Percentiles rank a stretch among this genome's conserved stretches.
These are phyloP conservation scores for Phytophthora vignae DNA, from an alignment of 352 stramenopile genomes.

Conservation along the genomic window DNA sequence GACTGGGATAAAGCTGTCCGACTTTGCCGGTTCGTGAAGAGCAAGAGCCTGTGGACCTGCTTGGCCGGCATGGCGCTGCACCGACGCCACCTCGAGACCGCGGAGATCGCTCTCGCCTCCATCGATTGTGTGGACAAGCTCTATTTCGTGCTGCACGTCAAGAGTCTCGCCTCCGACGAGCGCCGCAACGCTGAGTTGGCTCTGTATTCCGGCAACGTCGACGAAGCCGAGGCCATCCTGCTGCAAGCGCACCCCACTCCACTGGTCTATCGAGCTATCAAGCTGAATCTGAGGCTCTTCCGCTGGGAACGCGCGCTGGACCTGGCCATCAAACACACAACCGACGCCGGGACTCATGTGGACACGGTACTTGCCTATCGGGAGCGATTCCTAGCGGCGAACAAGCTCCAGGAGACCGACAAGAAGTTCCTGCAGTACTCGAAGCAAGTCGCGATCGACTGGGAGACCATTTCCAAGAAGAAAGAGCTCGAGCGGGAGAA, in stretches of 20 bases:
- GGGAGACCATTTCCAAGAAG: constrained; percentile 69
- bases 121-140: constrained; percentile 94
- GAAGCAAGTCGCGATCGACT: constrained; percentile 89
- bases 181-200: constrained; percentile 90
- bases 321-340: constrained; percentile 91
- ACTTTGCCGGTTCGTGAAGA: constrained; percentile 93
- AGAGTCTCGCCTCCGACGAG: constrained; percentile 84
- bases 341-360: constrained; percentile 83
- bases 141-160: constrained; percentile 93
- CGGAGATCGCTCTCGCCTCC: constrained; percentile 92
- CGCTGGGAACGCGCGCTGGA: constrained; percentile 91
- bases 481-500: constrained; percentile 19
- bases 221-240: constrained; percentile 93
- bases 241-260: constrained; percentile 89
- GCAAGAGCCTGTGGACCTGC: constrained; percentile 90
- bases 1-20: constrained; percentile 94
- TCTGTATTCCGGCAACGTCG: constrained; percentile 84
- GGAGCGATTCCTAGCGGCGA: constrained; percentile 85
- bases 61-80: constrained; percentile 92
- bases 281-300: constrained; percentile 93
- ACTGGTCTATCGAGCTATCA: constrained; percentile 94
- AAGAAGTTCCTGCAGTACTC: constrained; percentile 90
- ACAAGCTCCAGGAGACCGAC: constrained; percentile 90
- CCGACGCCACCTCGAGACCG: constrained; percentile 89
- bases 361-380: constrained; percentile 93